phyloP scores from a whole-genome alignment of 2,329 filamentous ascomycete genomes.

The Scytalidium lignicola region DNA sequence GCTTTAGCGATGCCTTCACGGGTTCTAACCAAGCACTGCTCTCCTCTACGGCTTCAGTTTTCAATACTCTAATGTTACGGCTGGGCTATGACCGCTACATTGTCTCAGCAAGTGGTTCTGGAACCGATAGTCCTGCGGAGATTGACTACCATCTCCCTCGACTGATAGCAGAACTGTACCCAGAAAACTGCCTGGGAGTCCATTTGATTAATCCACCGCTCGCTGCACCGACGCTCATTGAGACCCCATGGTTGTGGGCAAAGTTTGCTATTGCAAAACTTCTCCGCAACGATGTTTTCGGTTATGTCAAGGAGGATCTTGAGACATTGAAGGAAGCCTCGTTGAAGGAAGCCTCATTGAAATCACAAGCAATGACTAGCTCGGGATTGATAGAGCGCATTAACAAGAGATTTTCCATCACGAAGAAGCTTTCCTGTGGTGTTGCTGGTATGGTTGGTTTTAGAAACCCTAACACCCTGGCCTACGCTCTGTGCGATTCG shows the following conservation, averaged over 20 bases:
- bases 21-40: conserved; percentile 34
- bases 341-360: neutral
- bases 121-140: conserved; percentile 37
- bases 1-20: conserved; percentile 59
- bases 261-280: conserved; percentile 51
- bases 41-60: conserved; percentile 50
- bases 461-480: conserved; percentile 35
- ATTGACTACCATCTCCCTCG: conserved; percentile 48
- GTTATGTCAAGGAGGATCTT: conserved; percentile 51
- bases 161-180: conserved; percentile 42
- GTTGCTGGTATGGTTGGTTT: conserved; percentile 15
- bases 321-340: conserved; percentile 29
- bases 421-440: conserved; percentile 5
- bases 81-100: conserved; percentile 56
- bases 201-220: conserved; percentile 57
- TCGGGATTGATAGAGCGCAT: neutral
- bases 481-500: conserved; percentile 59
- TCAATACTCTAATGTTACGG: conserved; percentile 55
- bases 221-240: conserved; percentile 39
- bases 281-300: conserved; percentile 45
- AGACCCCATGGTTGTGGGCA: conserved; percentile 42
- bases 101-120: conserved; percentile 47
- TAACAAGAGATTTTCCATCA: conserved; percentile 2
- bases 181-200: conserved; percentile 49
- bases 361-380: neutral